Evolutionary conservation across 2,329 filamentous ascomycete species (phyloP), one percentile per base, ranked within the genome.

Genomic region (Colletotrichum spinosum): DNA sequence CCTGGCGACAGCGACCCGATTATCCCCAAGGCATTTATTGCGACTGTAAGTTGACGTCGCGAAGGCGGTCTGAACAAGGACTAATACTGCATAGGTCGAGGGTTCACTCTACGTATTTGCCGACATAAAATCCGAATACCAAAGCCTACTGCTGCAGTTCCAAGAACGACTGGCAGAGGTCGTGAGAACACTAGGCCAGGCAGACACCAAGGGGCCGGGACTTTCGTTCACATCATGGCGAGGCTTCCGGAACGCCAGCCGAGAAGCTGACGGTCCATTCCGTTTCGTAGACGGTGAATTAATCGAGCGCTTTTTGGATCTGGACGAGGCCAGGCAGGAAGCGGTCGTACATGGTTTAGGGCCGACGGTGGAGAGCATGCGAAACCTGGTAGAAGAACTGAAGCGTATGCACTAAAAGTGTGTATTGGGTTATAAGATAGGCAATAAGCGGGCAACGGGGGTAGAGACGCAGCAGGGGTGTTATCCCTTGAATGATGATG

Each of bases 251-350:
- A 97, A 89, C 58, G 83, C 88, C 33, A 89, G 91, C 34, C 82
- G 90, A 15, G 87, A 92, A 65, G 86, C 88, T 0, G 89, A 92
- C 0, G 92, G 91, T 44, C 95, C 96, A 0, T 92, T 88, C 73
- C 86, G 95, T 2, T 98, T 98, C 72, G 87, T 99, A 11, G 96
- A 99, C 73, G 96, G 95, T 0, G 95, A 97, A 75, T 82, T 98
- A 72, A 84, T 99, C 11, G 95, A 98, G 79, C 79, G 88, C 55
- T 97, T 97, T 74, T 77, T 98, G 69, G 90, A 94, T 68, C 81
- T 92, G 68, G 83, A 86, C 50, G 88, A 90, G 60, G 80, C 81
- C 42, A 79, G 79, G 45, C 88, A 90, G 77, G 80, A 79, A 70
- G 75, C 79, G 59, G 80, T 86, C 54, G 88, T 81, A 62, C 75